These are phyloP conservation scores for Xylaria sp. DNA, from an alignment of 2,329 filamentous ascomycete genomes.

Conservation along the genomic window DNA sequence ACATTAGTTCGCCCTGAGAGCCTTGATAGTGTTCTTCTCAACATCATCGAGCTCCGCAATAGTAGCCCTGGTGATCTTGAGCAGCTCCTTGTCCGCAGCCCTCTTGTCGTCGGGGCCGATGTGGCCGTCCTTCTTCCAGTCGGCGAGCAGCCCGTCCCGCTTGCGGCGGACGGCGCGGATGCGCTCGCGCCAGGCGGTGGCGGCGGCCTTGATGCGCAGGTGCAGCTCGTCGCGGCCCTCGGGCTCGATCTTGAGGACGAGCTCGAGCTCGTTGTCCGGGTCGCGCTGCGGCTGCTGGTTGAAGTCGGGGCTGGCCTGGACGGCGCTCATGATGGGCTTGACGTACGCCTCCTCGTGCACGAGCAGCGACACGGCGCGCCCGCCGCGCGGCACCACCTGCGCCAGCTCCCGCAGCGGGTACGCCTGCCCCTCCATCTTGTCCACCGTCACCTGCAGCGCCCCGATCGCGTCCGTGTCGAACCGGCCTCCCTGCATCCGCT, in stretches of 20 bases:
- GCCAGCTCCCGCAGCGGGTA: conserved; percentile 62
- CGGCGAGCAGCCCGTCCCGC: conserved; percentile 55
- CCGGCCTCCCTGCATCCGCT: conserved; percentile 55
- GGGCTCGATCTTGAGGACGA: conserved; percentile 59
- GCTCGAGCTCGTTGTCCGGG: conserved; percentile 64
- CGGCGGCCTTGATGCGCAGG: conserved; percentile 51
- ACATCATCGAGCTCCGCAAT: conserved; percentile 55
- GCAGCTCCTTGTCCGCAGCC: conserved; percentile 52
- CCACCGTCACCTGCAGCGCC: conserved; percentile 48
- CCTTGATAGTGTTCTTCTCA: conserved; percentile 56
- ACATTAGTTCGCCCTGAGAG: conserved; percentile 38
- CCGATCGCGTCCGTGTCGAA: conserved; percentile 59
- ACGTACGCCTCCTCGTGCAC: conserved; percentile 51
- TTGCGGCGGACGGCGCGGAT: conserved; percentile 54
- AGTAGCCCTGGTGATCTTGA: conserved; percentile 51
- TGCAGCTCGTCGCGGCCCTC: conserved; percentile 56
- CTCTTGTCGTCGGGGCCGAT: conserved; percentile 52
- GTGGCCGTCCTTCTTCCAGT: conserved; percentile 52
- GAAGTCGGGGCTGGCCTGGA: conserved; percentile 58
- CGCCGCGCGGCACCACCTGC: conserved; percentile 56
- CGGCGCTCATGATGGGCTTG: conserved; percentile 61
- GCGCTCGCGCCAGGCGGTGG: conserved; percentile 57
- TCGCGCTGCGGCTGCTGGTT: conserved; percentile 66
- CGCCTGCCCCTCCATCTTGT: conserved; percentile 38
- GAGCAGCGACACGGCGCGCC: conserved; percentile 46